Evolutionary conservation across 129 eudicot genomes (phyloP).

Genomic region (Centaurea solstitialis): DNA sequence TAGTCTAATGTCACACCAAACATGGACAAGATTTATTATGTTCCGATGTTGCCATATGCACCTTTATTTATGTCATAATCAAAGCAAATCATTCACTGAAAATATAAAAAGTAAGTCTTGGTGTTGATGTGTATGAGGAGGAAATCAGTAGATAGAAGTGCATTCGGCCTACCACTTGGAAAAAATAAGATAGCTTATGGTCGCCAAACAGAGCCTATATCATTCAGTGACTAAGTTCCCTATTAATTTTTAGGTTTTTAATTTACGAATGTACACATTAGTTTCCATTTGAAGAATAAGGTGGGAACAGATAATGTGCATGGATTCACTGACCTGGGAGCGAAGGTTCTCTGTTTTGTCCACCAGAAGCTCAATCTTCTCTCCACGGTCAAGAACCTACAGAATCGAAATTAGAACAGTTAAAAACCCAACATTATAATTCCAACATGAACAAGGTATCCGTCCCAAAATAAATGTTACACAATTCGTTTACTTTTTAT

Average conservation of each 20-base stretch:
- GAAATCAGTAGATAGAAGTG: too few species aligned
- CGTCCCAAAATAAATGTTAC: background rate
- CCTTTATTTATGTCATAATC: too few species aligned
- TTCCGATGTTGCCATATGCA: too few species aligned
- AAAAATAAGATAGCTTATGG: background rate
- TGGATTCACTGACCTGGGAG: slow-evolving; percentile 58
- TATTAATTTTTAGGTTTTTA: background rate
- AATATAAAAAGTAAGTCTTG: too few species aligned
- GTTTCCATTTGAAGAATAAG: background rate
- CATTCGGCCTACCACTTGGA: too few species aligned
- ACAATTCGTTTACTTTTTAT: background rate
- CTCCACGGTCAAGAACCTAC: slow-evolving; percentile 94
- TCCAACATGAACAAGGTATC: background rate
- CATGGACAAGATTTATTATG: background rate
- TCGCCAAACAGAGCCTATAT: background rate
- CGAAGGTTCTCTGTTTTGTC: slow-evolving; percentile 89
- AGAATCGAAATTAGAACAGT: background rate
- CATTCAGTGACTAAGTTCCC: background rate
- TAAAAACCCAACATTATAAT: background rate
- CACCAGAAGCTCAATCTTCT: slow-evolving; percentile 84
- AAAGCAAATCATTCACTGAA: too few species aligned
- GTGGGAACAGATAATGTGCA: background rate
- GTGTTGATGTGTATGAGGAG: too few species aligned
- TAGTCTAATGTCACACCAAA: background rate
- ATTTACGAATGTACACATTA: background rate